Evolutionary conservation across 768 basidiomycete genomes (phyloP), one percentile per base, ranked within the genome.

Genomic region (Rhizopogon vesiculosus): DNA sequence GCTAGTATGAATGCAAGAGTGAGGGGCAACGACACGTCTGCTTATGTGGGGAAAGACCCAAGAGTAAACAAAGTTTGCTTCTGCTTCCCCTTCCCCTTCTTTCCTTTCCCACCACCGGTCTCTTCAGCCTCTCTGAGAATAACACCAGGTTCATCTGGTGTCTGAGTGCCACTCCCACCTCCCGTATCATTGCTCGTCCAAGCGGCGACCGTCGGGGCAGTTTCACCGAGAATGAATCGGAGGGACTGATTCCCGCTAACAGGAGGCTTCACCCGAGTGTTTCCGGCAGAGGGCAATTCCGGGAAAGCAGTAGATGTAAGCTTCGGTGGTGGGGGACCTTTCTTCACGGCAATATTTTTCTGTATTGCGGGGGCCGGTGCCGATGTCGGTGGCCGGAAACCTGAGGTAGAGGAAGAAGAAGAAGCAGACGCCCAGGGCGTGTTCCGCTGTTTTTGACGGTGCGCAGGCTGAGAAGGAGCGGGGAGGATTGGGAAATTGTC

Each of bases 1-100:
- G 46, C 18, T 7, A 22, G 18, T 33, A 48, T 15, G 13, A 19
- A 48, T 22, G 33, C 33, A 22, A 25, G 25, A 25, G 25, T 19
- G 7, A 48, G 19, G 13, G 0, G 10, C 15, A 9, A 49, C 15
- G 8, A 38, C 35, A 16, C 48, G 19, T 38, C 15, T 10, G 45
- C 39, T 69, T 49, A 69, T 35, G 70, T 43, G 42, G 79, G 79
- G 62, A 79, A 80, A 15, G 78, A 73, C 8, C 82, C 81, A 41
- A 84, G 56, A 19, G 76, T 91, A 63, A 93, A 93, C 60, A 94
- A 69, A 8, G 84, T 92, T 76, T 93, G 89, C 72, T 93, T 93
- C 67, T 84, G 83, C 69, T 92, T 91, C 1, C 84, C 84, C 65
- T 92, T 93, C 0, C 82, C 80, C 70, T 90, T 92, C 77, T 84